phyloP scores from a whole-genome alignment of 345 rosid species.

The Noccaea caerulescens region DNA sequence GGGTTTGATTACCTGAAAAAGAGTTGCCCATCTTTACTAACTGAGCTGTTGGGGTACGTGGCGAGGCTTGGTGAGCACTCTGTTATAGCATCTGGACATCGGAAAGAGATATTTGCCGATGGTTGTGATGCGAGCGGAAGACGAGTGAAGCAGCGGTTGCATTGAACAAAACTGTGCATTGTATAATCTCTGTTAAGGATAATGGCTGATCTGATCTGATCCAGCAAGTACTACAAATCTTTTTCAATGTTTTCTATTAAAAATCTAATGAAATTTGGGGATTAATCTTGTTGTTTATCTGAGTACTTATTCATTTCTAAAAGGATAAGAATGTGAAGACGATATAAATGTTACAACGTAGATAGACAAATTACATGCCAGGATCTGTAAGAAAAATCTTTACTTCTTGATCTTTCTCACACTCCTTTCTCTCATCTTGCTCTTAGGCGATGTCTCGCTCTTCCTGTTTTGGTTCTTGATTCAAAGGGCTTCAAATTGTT shows the following conservation, averaged over 20 bases:
- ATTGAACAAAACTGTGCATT: slow-evolving; percentile 39
- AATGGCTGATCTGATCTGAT: slow-evolving; percentile 23
- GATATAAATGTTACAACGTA: slow-evolving; percentile 10
- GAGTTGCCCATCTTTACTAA: slow-evolving; percentile 63
- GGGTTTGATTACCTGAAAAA: slow-evolving; percentile 65
- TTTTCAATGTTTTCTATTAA: slow-evolving; percentile 2
- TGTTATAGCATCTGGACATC: slow-evolving; percentile 51
- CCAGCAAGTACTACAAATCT: slow-evolving; percentile 13
- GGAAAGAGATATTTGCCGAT: slow-evolving; percentile 52
- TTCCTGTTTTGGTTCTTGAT: slow-evolving; percentile 12
- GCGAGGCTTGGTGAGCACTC: slow-evolving; percentile 63
- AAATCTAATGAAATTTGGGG: slow-evolving; percentile 21
- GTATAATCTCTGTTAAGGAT: slow-evolving; percentile 34
- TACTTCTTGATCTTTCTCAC: slow-evolving; percentile 16
- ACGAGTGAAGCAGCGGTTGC: slow-evolving; percentile 75
- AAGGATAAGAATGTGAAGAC: not conserved
- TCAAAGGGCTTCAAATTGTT: not conserved
- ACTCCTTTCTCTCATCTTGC: not conserved
- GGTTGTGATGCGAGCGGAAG: slow-evolving; percentile 61
- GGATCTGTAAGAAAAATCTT: slow-evolving; percentile 2
- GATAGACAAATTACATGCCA: slow-evolving; percentile 25
- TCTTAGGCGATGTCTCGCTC: slow-evolving; percentile 2
- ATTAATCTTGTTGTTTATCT: not conserved
- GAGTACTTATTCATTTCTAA: not conserved
- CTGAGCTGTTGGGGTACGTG: slow-evolving; percentile 61